phyloP scores from a whole-genome alignment of 352 stramenopile genomes.

The Phytophthora sojae region DNA sequence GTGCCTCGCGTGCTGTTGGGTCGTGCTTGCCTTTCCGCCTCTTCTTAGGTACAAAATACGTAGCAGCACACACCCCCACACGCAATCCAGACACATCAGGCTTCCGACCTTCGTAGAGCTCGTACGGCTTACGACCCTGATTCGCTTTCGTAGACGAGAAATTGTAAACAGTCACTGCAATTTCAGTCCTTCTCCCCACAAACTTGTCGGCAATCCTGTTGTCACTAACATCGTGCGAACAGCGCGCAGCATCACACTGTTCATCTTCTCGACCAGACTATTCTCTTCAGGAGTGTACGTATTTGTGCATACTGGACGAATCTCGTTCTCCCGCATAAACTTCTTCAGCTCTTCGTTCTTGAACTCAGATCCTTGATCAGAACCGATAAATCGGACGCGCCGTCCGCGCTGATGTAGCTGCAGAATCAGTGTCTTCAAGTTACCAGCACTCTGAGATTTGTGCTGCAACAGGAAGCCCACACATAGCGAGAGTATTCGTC shows the following conservation, averaged over 20 bases:
- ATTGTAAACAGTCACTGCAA: slow-evolving; percentile 6
- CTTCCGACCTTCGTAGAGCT: not conserved
- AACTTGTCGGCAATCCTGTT: not conserved
- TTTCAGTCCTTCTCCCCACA: slow-evolving; percentile 10
- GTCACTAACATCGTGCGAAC: slow-evolving; percentile 9
- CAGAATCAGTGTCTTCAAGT: not conserved
- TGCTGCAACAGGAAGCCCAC: not conserved
- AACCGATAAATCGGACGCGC: not conserved
- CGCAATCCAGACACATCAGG: not conserved
- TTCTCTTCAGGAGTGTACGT: slow-evolving; percentile 7
- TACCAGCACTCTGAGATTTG: not conserved
- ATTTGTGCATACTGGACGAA: not conserved
- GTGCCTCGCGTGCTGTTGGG: not conserved
- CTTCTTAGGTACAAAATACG: not conserved
- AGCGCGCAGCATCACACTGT: not conserved
- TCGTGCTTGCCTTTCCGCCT: not conserved
- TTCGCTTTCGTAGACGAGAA: slow-evolving; percentile 6
- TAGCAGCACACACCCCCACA: not conserved
- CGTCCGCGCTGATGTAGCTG: not conserved
- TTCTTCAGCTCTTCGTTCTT: not conserved
- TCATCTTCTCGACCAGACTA: not conserved
- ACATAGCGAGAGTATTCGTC: not conserved
- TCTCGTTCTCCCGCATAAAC: slow-evolving; percentile 1
- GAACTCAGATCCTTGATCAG: slow-evolving; percentile 1
- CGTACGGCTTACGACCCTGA: not conserved